phyloP scores from a whole-genome alignment of 202 grass and related monocot genomes.

The Musa balbisiana region DNA sequence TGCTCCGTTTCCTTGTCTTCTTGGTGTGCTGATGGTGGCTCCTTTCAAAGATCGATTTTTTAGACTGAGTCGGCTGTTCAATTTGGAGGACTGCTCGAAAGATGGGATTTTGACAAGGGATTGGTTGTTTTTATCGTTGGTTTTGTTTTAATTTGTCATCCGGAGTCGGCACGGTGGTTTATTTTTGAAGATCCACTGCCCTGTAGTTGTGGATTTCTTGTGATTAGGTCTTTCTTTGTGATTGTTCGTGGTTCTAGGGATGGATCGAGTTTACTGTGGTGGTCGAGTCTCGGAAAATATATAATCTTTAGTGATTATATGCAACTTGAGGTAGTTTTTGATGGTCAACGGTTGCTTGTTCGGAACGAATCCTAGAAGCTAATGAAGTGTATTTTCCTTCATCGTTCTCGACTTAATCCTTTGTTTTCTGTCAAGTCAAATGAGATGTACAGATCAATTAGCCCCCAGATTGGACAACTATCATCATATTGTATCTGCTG shows the following conservation, averaged over 20 bases:
- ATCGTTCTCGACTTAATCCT: too few species aligned
- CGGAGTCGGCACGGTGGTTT: too few species aligned
- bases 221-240: neutral
- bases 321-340: neutral
- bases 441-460: neutral
- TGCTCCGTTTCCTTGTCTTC: too few species aligned
- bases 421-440: too few species aligned
- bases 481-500: neutral
- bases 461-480: neutral
- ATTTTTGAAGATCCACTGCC: neutral
- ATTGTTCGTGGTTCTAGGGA: neutral
- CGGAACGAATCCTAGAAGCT: neutral
- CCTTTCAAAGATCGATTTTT: neutral
- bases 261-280: neutral
- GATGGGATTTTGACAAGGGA: neutral
- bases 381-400: neutral
- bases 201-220: neutral
- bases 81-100: neutral
- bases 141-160: too few species aligned
- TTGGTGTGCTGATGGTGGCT: too few species aligned
- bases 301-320: neutral
- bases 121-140: too few species aligned
- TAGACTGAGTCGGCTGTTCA: neutral
- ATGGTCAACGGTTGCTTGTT: neutral
- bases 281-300: neutral